Base-by-base conservation (phyloP, 208 protist genomes). In the Leishmania arabica region DNA sequence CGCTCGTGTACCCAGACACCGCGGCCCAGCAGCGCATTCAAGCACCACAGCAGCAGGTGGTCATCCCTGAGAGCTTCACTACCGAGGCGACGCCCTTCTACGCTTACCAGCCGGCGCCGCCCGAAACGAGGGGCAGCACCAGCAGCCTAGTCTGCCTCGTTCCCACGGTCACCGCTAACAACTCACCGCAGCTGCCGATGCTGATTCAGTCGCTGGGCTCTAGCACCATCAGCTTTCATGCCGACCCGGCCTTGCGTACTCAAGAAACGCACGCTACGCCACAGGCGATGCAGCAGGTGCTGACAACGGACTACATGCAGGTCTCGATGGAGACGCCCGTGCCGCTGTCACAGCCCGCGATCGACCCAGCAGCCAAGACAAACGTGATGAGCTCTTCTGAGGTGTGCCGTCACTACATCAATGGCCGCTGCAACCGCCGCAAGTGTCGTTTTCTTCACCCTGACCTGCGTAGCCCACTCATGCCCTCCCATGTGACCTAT, bases 401-500 rank as follows among this genome's bases (percentile, higher is more conserved):
- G 27, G 82, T 93, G 24, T 93, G 90, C 80, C 85, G 88, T 6
- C 90, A 93, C 83, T 91, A 84, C 74, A 53, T 93, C 24, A 86
- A 84, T n/a, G 89, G 90, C 13, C 87, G 90, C 42, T 93, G 90
- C 78, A 93, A 93, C 62, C 88, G 90, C 31, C 86, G 90, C 64
- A 93, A 93, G 77, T 93, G 90, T 60, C 90, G 90, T 75, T 93
- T 93, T 62, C 82, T 87, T 19, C 90, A 93, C 75, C 82, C 85
- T 7, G 81, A 90, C 73, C 53, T 73, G 3, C 42, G 70, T 27
- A 58, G 45, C 27, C 5, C 72, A 40, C 13, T 53, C 24, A 70
- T 58, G 64, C 69, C 64, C 37, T 45, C 73, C n/a, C 19, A 56
- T 3, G 45, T 65, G 54, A 11, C 42, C 62, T 62, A 64, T 70